Conservation (phyloP, 768 basidiomycete genomes). For the Strobilomyces dryophilus region DNA sequence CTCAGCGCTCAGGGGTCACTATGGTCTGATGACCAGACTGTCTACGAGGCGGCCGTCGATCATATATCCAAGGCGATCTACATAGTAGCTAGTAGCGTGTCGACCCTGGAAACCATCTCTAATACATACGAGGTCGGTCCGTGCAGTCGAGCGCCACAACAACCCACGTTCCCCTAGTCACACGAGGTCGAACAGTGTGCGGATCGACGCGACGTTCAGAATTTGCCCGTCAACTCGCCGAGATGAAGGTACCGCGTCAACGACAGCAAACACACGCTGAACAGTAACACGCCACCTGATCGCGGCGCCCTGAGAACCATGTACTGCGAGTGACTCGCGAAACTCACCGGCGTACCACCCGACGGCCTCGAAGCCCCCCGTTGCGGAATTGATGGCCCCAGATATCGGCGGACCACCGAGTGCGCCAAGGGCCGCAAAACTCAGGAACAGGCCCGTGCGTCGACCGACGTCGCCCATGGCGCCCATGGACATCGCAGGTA, state of each 20-base stretch:
- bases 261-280: constrained; percentile 35
- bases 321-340: constrained; percentile 1
- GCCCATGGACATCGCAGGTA: constrained; percentile 61
- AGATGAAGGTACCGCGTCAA: constrained; percentile 39
- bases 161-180: no score
- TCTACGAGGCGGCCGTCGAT: no score
- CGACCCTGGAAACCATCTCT: no score
- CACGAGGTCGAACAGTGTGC: neutral
- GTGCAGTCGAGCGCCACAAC: no score
- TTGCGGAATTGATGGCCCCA: constrained; percentile 56
- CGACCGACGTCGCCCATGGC: constrained; percentile 57
- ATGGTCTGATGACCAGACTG: no score
- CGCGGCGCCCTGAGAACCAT: neutral
- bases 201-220: constrained; percentile 20
- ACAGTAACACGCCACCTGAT: constrained; percentile 36
- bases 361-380: constrained; percentile 39
- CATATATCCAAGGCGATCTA: no score
- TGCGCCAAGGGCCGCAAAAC: constrained; percentile 56
- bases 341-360: constrained; percentile 40
- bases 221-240: constrained; percentile 38
- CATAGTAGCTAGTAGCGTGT: no score
- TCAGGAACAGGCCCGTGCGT: constrained; percentile 61
- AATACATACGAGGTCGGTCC: no score
- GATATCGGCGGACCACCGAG: constrained; percentile 71
- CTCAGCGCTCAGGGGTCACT: no score